A percentile compares a stretch with the other conserved stretches of the same genome.
phyloP scores from a whole-genome alignment of 2,329 filamentous ascomycete species.

The Calonectria ilicicola region DNA sequence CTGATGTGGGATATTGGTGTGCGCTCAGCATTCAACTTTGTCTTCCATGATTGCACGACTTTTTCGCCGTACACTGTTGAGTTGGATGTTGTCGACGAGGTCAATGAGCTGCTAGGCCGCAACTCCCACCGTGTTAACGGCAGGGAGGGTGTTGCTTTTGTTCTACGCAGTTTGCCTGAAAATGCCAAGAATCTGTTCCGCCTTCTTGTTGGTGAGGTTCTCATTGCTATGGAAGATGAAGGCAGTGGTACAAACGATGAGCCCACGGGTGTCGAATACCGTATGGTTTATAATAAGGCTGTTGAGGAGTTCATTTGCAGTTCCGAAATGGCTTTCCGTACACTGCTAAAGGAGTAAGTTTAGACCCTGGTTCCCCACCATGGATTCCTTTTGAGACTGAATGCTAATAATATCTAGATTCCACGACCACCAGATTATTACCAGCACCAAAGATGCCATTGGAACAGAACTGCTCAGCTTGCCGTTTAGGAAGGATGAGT shows the following conservation, averaged over 20 bases:
- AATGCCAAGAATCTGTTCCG: conserved; percentile 91
- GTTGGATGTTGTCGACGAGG: conserved; percentile 87
- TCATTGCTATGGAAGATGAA: conserved; percentile 77
- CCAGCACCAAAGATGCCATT: conserved; percentile 84
- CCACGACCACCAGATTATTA: conserved; percentile 98
- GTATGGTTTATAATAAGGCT: conserved; percentile 93
- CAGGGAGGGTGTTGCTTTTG: conserved; percentile 91
- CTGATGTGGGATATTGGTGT: conserved; percentile 90
- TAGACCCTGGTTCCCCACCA: background rate
- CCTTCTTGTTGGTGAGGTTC: conserved; percentile 85
- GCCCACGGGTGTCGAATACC: conserved; percentile 84
- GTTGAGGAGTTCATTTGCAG: conserved; percentile 97
- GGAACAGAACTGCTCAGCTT: conserved; percentile 89
- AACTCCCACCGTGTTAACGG: conserved; percentile 85
- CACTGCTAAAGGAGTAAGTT: conserved; percentile 87
- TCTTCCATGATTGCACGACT: conserved; percentile 95
- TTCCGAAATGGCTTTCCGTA: conserved; percentile 95
- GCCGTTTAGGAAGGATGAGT: conserved; percentile 87
- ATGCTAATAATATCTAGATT: conserved; percentile 67
- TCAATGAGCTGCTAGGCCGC: conserved; percentile 87
- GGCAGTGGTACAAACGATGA: conserved; percentile 59
- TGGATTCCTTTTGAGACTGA: background rate
- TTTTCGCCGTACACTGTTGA: conserved; percentile 81
- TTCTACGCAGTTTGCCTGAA: conserved; percentile 89
- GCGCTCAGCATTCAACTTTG: conserved; percentile 85